phyloP scores from a whole-genome alignment of 2,329 filamentous ascomycete genomes.

The Aureobasidium musti region DNA sequence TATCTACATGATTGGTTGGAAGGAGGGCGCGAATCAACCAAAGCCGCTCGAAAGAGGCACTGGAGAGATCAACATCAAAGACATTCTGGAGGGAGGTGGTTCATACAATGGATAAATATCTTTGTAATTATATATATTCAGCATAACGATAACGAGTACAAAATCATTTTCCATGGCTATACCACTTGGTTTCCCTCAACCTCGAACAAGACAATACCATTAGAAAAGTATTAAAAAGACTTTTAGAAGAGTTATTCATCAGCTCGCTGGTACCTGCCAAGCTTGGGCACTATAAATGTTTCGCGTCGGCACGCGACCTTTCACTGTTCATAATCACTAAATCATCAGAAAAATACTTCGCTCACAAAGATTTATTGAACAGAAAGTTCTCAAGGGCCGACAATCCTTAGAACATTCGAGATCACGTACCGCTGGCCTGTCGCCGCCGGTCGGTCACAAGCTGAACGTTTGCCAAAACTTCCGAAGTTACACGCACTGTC shows the following conservation, averaged over 20 bases:
- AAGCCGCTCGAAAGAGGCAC: slow-evolving; percentile 81
- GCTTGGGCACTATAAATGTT: not conserved
- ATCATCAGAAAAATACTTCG: not conserved
- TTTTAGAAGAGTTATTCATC: not conserved
- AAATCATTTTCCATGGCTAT: too few species aligned
- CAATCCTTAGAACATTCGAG: not conserved
- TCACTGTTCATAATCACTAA: not conserved
- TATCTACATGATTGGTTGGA: slow-evolving; percentile 99
- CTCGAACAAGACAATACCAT: too few species aligned
- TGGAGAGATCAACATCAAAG: slow-evolving; percentile 84
- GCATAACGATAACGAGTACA: slow-evolving; percentile 1
- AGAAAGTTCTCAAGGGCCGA: not conserved
- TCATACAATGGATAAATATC: slow-evolving; percentile 12
- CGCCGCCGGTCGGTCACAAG: not conserved
- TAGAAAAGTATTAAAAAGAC: too few species aligned
- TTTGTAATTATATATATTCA: not conserved
- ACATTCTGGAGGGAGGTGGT: slow-evolving; percentile 62
- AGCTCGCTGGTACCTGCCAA: not conserved
- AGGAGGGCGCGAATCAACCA: slow-evolving; percentile 74
- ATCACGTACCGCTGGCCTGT: not conserved
- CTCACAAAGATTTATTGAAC: not conserved
- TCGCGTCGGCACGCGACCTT: slow-evolving; percentile 1
- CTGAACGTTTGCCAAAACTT: not conserved
- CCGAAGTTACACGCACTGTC: not conserved
- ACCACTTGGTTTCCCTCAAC: too few species aligned